Conservation (phyloP, 2,329 filamentous ascomycete species). For the Calcarisporium arbuscula region DNA sequence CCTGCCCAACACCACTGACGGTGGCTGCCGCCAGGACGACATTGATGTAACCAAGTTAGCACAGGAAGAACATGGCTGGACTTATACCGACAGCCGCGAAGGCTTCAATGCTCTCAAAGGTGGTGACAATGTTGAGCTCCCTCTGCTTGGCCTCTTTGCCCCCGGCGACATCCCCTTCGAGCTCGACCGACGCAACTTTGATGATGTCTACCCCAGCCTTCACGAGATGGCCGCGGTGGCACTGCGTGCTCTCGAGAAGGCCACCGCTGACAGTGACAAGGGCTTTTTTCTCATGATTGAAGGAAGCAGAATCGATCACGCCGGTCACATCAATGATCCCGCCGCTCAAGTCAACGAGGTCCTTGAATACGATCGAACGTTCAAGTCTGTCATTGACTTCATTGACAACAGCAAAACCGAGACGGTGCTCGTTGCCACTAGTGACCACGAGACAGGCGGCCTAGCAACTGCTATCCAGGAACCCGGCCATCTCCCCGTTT, state of each 20-base stretch:
- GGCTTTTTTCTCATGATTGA: slow-evolving; percentile 99
- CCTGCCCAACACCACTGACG: slow-evolving; percentile 69
- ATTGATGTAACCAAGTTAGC: slow-evolving; percentile 71
- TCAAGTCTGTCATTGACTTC: slow-evolving; percentile 78
- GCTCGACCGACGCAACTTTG: slow-evolving; percentile 75
- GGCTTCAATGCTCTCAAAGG: slow-evolving; percentile 69
- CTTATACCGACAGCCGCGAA: slow-evolving; percentile 64
- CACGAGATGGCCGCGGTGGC: slow-evolving; percentile 88
- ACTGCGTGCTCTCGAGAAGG: slow-evolving; percentile 69
- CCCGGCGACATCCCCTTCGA: slow-evolving; percentile 82
- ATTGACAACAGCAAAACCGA: slow-evolving; percentile 66
- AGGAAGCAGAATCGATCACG: slow-evolving; percentile 92
- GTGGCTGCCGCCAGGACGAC: slow-evolving; percentile 76
- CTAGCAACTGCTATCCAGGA: slow-evolving; percentile 70
- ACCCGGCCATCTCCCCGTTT: slow-evolving; percentile 46
- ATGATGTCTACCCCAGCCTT: slow-evolving; percentile 77
- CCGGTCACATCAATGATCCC: slow-evolving; percentile 79
- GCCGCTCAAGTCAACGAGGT: slow-evolving; percentile 86
- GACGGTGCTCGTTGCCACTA: slow-evolving; percentile 80
- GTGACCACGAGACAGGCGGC: slow-evolving; percentile 94
- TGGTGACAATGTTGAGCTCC: slow-evolving; percentile 65
- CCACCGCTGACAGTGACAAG: slow-evolving; percentile 76
- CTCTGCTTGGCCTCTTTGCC: slow-evolving; percentile 82
- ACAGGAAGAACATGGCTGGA: slow-evolving; percentile 69
- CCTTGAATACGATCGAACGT: slow-evolving; percentile 86